Evolutionary conservation across 768 basidiomycete species (phyloP), one percentile per base, ranked within the genome.

Genomic region (Trametes villosa): DNA sequence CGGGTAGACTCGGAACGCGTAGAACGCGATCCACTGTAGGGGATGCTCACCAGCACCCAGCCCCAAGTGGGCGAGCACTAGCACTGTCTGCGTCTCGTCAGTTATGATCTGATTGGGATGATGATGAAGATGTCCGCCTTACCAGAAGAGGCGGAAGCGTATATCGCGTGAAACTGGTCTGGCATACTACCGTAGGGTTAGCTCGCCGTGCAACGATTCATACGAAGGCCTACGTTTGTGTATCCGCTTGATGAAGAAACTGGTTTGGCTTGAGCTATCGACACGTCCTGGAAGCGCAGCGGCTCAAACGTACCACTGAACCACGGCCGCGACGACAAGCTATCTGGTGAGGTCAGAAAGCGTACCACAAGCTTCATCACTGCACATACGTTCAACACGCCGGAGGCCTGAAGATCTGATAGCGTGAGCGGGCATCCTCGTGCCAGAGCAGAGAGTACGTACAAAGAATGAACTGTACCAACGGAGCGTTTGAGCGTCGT

Each of bases 201-300:
- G 53, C 36, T 18, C 9, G 9, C 5, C 27, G 24, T 4, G 33
- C 8, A 30, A 5, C 4, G 15, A 12, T 6, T 2, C 4, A 22
- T 18, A 26, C 5, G 2, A n/a, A 2, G 4, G 42, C 53, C 17
- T 12, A 65, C 64, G 47, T 33, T 56, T 53, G 49, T 62, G 49
- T 13, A 65, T 65, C 6, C 64, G 56, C 44, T 38, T 54, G 18
- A 59, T 57, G 34, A 65, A 65, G 44, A 65, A 65, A 44, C 64
- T 65, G 31, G 2, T 6, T 12, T 9, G 20, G 1, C 20, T 22
- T 42, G 24, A 29, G 27, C 2, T 24, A 17, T 18, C 4, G 26
- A 15, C 8, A 26, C 5, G 30, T 3, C 15, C 4, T n/a, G 4
- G 9, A 5, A 34, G 11, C 13, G 2, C 11, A 18, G 9, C 49